Evolutionary conservation across 2,329 filamentous ascomycete genomes (phyloP).

Genomic region (Apiospora rasikravindrae): DNA sequence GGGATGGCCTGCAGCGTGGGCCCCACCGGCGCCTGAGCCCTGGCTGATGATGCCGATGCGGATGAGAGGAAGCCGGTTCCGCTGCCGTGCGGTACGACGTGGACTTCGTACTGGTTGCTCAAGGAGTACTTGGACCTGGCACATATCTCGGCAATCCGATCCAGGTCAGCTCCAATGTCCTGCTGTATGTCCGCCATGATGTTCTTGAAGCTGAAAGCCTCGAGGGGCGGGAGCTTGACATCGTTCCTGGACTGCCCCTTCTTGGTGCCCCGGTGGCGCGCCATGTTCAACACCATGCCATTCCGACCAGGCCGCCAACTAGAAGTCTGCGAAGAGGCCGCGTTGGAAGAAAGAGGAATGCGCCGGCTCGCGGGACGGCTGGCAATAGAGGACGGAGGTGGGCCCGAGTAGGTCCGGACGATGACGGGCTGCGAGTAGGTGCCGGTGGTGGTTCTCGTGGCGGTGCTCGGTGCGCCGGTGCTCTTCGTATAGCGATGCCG

Average conservation of each 20-base stretch:
- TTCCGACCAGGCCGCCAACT: slow-evolving; percentile 40
- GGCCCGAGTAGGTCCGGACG: slow-evolving; percentile 66
- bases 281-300: slow-evolving; percentile 50
- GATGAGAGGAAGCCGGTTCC: slow-evolving; percentile 52
- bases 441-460: slow-evolving; percentile 39
- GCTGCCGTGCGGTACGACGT: slow-evolving; percentile 66
- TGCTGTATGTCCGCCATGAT: slow-evolving; percentile 63
- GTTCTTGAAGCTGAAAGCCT: slow-evolving; percentile 69
- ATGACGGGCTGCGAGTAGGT: slow-evolving; percentile 71
- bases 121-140: slow-evolving; percentile 68
- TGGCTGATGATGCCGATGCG: slow-evolving; percentile 31
- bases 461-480: slow-evolving; percentile 56
- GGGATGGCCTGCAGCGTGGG: slow-evolving; percentile 63
- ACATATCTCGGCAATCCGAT: slow-evolving; percentile 71
- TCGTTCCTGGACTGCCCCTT: slow-evolving; percentile 34
- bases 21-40: slow-evolving; percentile 44
- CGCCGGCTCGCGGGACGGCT: slow-evolving; percentile 39
- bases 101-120: slow-evolving; percentile 71
- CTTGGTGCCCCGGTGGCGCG: slow-evolving; percentile 49
- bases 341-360: slow-evolving; percentile 35
- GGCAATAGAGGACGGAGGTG: slow-evolving; percentile 40
- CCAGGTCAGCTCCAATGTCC: slow-evolving; percentile 63
- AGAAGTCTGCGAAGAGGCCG: slow-evolving; percentile 31
- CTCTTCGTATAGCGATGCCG: slow-evolving; percentile 63
- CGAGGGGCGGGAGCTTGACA: slow-evolving; percentile 62